phyloP scores from a whole-genome alignment of 2,329 filamentous ascomycete species.

The Karstenula rhodostoma region DNA sequence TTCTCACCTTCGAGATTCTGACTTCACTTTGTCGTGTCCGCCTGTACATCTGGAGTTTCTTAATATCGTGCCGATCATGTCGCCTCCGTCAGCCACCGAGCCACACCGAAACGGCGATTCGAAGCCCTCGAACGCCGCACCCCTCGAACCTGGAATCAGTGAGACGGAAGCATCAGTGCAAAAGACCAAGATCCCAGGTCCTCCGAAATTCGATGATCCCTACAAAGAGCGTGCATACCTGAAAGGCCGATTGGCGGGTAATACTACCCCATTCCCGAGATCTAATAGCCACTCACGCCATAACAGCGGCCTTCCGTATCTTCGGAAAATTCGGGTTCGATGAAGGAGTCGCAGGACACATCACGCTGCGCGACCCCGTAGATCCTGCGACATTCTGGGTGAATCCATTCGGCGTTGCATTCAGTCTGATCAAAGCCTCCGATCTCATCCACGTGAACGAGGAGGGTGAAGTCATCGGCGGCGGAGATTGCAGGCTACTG shows the following conservation, averaged over 20 bases:
- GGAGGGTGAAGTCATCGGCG: conserved; percentile 68
- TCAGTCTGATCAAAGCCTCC: conserved; percentile 68
- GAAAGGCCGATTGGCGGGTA: conserved; percentile 45
- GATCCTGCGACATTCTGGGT: conserved; percentile 70
- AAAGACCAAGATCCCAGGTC: conserved; percentile 35
- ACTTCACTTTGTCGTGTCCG: not conserved
- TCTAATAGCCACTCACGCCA: not conserved
- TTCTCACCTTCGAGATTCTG: not conserved
- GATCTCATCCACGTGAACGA: conserved; percentile 74
- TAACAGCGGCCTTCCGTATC: conserved; percentile 47
- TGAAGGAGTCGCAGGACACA: conserved; percentile 66
- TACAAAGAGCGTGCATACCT: conserved; percentile 49
- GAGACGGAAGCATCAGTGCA: conserved; percentile 36
- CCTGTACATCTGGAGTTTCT: not conserved
- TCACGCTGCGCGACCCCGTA: conserved; percentile 68
- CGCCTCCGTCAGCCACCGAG: conserved; percentile 45
- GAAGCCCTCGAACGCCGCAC: conserved; percentile 38
- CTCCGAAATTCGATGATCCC: conserved; percentile 48
- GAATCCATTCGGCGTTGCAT: conserved; percentile 71
- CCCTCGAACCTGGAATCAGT: conserved; percentile 44
- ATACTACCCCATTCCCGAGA: not conserved
- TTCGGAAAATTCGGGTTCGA: conserved; percentile 52
- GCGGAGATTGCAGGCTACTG: conserved; percentile 55
- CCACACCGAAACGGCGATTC: conserved; percentile 30
- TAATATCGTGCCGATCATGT: conserved; percentile 29